A percentile compares a stretch with the other conserved stretches of the same genome.
These are phyloP conservation scores for Apiotrichum laibachii DNA, from an alignment of 1,284 basidiomycete genomes.

Conservation along the genomic window DNA sequence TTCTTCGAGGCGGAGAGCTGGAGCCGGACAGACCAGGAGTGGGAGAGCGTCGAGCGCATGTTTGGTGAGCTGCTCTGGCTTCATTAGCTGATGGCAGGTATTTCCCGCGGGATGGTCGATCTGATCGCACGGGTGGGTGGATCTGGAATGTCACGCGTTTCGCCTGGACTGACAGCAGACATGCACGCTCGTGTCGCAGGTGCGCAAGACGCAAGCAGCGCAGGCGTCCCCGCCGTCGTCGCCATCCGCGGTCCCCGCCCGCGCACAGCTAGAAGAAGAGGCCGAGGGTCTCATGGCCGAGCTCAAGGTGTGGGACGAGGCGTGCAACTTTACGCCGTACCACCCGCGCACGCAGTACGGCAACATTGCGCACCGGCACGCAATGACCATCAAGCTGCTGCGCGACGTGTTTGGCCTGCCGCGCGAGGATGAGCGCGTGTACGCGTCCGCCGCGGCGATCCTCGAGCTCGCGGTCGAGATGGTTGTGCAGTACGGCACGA, in stretches of 20 bases:
- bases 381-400: slow-evolving; percentile 35
- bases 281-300: slow-evolving; percentile 38
- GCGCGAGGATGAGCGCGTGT: slow-evolving; percentile 30
- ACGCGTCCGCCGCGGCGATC: slow-evolving; percentile 27
- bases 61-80: slow-evolving; percentile 28
- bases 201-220: background rate
- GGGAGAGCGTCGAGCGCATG: slow-evolving; percentile 44
- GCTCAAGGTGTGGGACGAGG: slow-evolving; percentile 37
- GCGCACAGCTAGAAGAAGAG: slow-evolving; percentile 7
- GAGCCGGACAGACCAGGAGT: slow-evolving; percentile 34
- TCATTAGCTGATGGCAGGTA: slow-evolving; percentile 9
- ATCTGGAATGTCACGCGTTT: background rate
- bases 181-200: slow-evolving; percentile 28
- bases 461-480: slow-evolving; percentile 41
- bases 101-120: slow-evolving; percentile 40
- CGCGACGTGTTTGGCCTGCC: slow-evolving; percentile 35
- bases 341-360: slow-evolving; percentile 43
- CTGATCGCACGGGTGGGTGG: slow-evolving; percentile 37
- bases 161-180: slow-evolving; percentile 15
- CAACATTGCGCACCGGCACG: slow-evolving; percentile 40
- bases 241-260: background rate
- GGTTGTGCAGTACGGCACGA: slow-evolving; percentile 30
- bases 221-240: background rate
- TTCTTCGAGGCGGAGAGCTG: slow-evolving; percentile 41
- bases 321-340: slow-evolving; percentile 34